Conservation (phyloP, 1,139 yeast species). For the Nakaseomyces kungkrabaensis region DNA sequence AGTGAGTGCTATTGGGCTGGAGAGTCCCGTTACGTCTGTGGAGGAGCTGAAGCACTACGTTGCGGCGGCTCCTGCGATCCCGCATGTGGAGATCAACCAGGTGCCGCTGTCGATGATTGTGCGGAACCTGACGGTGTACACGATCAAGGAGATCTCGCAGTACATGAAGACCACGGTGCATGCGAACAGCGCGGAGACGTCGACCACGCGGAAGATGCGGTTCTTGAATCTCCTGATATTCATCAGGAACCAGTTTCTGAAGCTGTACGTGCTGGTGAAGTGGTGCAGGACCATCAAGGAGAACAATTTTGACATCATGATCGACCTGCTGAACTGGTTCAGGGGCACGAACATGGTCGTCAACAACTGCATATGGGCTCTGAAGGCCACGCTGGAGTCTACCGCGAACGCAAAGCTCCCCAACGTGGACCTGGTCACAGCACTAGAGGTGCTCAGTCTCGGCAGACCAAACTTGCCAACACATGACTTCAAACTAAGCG, state of each 20-base stretch:
- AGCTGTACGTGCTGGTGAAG: slow-evolving; percentile 73
- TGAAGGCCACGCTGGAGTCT: slow-evolving; percentile 51
- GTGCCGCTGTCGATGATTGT: slow-evolving; percentile 25
- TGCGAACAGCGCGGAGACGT: slow-evolving; percentile 29
- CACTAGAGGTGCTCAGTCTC: slow-evolving; percentile 68
- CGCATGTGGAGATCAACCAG: slow-evolving; percentile 31
- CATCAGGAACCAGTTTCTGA: slow-evolving; percentile 71
- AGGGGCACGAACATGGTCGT: slow-evolving; percentile 68
- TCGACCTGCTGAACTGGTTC: slow-evolving; percentile 82
- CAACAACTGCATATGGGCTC: slow-evolving; percentile 53
- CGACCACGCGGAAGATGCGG: slow-evolving; percentile 53
- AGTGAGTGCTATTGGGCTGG: slow-evolving; percentile 1
- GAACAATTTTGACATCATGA: slow-evolving; percentile 58
- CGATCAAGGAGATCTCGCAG: slow-evolving; percentile 28
- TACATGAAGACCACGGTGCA: slow-evolving; percentile 27
- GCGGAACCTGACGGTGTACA: slow-evolving; percentile 27
- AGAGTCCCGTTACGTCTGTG: not conserved
- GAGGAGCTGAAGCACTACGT: not conserved
- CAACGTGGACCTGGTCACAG: slow-evolving; percentile 78
- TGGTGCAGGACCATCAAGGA: slow-evolving; percentile 64
- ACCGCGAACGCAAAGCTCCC: slow-evolving; percentile 80
- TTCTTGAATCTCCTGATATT: slow-evolving; percentile 59
- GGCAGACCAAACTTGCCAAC: slow-evolving; percentile 74
- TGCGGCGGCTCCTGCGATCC: slow-evolving; percentile 19
- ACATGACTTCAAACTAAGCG: slow-evolving; percentile 38